A percentile compares a stretch with the other conserved stretches of the same genome.
Conservation (phyloP, 1,284 basidiomycete species). For the Apiotrichum siamense region DNA sequence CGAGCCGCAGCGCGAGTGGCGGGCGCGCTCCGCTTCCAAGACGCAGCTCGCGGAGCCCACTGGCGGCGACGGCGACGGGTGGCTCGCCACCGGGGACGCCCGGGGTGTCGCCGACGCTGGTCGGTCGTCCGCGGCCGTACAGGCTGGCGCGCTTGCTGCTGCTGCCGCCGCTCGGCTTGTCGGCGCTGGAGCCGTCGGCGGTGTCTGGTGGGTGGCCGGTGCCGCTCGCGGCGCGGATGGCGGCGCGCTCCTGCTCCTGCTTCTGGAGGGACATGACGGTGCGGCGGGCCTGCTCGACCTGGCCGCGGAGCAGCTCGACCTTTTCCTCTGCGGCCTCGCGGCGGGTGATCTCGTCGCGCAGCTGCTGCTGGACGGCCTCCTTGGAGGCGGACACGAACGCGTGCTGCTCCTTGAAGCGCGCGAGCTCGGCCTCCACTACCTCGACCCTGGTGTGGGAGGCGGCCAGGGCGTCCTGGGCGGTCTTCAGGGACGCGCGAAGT, state of each 20-base stretch:
- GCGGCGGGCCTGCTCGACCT: conserved; percentile 85
- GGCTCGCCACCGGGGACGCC: neutral
- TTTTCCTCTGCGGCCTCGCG: conserved; percentile 66
- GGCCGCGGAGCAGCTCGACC: conserved; percentile 68
- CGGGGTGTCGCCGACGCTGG: neutral
- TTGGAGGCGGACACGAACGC: conserved; percentile 38
- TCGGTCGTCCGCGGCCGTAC: conserved; percentile 9
- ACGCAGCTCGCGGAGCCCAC: conserved; percentile 33
- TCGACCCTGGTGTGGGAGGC: conserved; percentile 7
- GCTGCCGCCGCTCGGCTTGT: no score
- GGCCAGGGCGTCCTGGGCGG: neutral
- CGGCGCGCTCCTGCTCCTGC: conserved; percentile 52
- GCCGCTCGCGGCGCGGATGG: conserved; percentile 40
- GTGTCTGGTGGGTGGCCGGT: conserved; percentile 3
- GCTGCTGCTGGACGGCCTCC: conserved; percentile 55
- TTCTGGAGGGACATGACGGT: conserved; percentile 82
- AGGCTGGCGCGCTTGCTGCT: conserved; percentile 15
- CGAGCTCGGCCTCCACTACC: conserved; percentile 32
- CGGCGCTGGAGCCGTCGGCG: conserved; percentile 1
- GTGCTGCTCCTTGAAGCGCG: conserved; percentile 37
- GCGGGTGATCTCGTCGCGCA: conserved; percentile 57
- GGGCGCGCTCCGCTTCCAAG: conserved; percentile 16
- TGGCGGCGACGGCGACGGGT: conserved; percentile 16
- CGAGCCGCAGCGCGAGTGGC: neutral
- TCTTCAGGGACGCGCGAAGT: conserved; percentile 2